A percentile compares a stretch with the other conserved stretches of the same genome.
phyloP scores from a whole-genome alignment of 176 grass and related monocot genomes.

The Carex cristatella region DNA sequence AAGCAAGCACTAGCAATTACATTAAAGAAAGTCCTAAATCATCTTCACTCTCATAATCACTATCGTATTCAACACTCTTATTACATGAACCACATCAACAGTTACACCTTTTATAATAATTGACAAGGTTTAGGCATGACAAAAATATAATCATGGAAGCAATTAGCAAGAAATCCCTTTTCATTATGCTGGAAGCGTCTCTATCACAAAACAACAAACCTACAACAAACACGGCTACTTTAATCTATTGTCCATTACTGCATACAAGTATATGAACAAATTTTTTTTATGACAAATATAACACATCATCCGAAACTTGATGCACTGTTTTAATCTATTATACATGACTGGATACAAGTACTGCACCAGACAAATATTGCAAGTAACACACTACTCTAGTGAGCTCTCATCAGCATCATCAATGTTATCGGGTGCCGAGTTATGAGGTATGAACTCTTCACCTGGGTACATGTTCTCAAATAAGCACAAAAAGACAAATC shows the following conservation, averaged over 20 bases:
- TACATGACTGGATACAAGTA: neutral
- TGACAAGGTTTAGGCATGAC: no score
- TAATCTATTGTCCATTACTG: neutral
- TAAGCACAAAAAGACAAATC: conserved; percentile 29
- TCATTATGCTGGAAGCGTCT: neutral
- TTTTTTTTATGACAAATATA: no score
- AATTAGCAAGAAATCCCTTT: no score
- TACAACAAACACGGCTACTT: neutral
- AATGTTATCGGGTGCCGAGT: conserved; percentile 36
- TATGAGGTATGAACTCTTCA: conserved; percentile 62
- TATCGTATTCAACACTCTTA: no score
- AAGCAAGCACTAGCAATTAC: no score
- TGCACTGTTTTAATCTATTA: neutral
- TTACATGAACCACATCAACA: no score
- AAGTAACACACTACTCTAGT: neutral
- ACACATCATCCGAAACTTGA: no score
- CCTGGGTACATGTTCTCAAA: conserved; percentile 59
- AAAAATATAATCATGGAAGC: no score
- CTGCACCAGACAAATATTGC: neutral
- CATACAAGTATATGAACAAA: conserved; percentile 26
- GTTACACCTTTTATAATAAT: no score
- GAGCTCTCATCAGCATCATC: conserved; percentile 31
- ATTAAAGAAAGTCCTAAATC: no score
- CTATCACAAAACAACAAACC: no score
- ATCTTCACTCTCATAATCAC: no score